A percentile compares a stretch with the other conserved stretches of the same genome.
Conservation (phyloP, 2,329 filamentous ascomycete species). For the Epichloe sibirici region DNA sequence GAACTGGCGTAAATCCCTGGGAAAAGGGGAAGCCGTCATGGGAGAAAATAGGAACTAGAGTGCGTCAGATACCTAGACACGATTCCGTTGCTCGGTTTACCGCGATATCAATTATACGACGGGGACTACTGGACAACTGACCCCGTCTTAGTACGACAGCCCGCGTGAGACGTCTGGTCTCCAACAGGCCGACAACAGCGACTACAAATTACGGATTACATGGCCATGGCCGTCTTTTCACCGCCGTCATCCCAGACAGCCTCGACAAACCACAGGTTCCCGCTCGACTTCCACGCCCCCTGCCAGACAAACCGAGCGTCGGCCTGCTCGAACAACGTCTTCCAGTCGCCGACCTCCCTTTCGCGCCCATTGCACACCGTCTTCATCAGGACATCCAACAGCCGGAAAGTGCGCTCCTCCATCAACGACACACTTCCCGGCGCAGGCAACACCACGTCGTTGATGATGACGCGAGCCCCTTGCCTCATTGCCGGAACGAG, state of each 20-base stretch:
- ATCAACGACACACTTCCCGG: constrained; percentile 17
- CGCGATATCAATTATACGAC: too few relatives aligned
- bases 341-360: constrained; percentile 30
- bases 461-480: constrained; percentile 29
- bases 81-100: too few relatives aligned
- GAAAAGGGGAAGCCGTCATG: too few relatives aligned
- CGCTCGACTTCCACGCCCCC: constrained; percentile 15
- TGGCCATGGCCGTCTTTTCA: neutral
- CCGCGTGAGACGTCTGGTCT: too few relatives aligned
- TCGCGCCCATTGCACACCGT: constrained; percentile 33
- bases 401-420: constrained; percentile 27
- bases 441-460: constrained; percentile 24
- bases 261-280: constrained; percentile 25
- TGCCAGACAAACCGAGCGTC: constrained; percentile 26
- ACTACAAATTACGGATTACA: too few relatives aligned
- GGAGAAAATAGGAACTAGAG: too few relatives aligned
- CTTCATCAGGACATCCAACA: constrained; percentile 36
- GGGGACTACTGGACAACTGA: too few relatives aligned
- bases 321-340: constrained; percentile 25
- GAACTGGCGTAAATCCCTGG: too few relatives aligned
- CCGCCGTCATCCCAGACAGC: constrained; percentile 20
- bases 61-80: too few relatives aligned
- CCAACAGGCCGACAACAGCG: too few relatives aligned
- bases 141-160: too few relatives aligned
- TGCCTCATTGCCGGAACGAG: constrained; percentile 37